Percentiles rank a stretch among this genome's conserved stretches.
Evolutionary conservation across 345 rosid species (phyloP).

Genomic region (Crucihimalaya himalaica): DNA sequence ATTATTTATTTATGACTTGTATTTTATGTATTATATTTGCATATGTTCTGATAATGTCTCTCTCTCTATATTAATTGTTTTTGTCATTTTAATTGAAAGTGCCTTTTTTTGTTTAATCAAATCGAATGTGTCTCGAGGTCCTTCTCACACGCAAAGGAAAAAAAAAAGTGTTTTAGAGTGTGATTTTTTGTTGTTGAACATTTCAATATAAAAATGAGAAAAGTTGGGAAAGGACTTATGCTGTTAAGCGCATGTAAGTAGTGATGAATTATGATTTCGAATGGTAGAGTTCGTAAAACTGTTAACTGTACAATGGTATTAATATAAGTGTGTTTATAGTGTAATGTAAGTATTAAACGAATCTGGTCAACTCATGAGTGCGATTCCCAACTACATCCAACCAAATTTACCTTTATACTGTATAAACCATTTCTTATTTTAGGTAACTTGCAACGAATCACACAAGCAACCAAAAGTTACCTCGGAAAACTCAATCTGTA

Average conservation of each 20-base stretch:
- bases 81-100: slow-evolving; percentile 11
- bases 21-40: not conserved
- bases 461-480: not conserved
- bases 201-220: not conserved
- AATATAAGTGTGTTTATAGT: not conserved
- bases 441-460: not conserved
- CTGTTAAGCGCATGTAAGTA: not conserved
- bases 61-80: not conserved
- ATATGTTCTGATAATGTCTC: slow-evolving; percentile 15
- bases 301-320: not conserved
- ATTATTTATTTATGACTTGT: not conserved
- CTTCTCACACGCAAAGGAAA: not conserved
- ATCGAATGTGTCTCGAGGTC: slow-evolving; percentile 12
- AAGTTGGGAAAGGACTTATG: slow-evolving; percentile 2
- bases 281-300: not conserved
- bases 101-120: not conserved
- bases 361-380: slow-evolving; percentile 21
- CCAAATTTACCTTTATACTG: not conserved
- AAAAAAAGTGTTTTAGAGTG: not conserved
- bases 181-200: not conserved
- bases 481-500: not conserved
- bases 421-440: slow-evolving; percentile 3
- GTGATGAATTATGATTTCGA: not conserved
- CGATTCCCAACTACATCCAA: slow-evolving; percentile 32
- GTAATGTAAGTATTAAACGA: slow-evolving; percentile 9